Base-by-base conservation (phyloP, 306 rosid genomes). In the Begonia loranthoides region DNA sequence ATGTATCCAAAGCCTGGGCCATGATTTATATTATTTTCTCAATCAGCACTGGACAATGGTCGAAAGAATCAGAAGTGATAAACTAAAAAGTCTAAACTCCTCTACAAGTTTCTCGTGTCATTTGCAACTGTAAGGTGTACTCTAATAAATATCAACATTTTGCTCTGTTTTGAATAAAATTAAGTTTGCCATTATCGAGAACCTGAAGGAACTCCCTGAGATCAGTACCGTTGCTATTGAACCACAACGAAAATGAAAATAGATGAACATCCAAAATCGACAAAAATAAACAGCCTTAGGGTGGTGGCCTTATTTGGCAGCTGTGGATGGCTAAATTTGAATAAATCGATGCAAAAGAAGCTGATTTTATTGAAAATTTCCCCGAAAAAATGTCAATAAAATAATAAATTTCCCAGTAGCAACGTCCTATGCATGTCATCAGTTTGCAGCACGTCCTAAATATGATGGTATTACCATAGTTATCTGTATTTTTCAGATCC, bases 1-100 rank as follows among this genome's bases (percentile, higher is more conserved):
- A 89, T 60, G 73, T 89, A 62, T 82, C 95, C 87, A 89, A 62
- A 51, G 94, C 97, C 95, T 85, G 79, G 56, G 67, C 61, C 61
- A 55, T 34, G 9, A 60, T 17, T 59, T 40, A 40, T 28, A 22
- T 21, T 1, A 17, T 43, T n/a, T 60, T 58, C 62, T 43, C 11
- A 24, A 24, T 57, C 22, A 57, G 41, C 52, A 45, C 12, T 16
- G 38, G 10, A 7, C 15, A 36, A 11, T 4, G 5, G 34, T 34
- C 24, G 15, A 47, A 38, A 47, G 33, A 57, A 40, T 15, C n/a
- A 49, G 13, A 13, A 40, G 17, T 11, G 10, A 49, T 10, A 22
- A 17, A 10, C 19, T 13, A 11, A 56, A 56, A 56, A 19, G 9
- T 44, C 43, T 19, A 6, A 5, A 45, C 13, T 15, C 22, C 48